These are phyloP conservation scores for Botrytis deweyae DNA, from an alignment of 2,329 filamentous ascomycete species.

Conservation along the genomic window DNA sequence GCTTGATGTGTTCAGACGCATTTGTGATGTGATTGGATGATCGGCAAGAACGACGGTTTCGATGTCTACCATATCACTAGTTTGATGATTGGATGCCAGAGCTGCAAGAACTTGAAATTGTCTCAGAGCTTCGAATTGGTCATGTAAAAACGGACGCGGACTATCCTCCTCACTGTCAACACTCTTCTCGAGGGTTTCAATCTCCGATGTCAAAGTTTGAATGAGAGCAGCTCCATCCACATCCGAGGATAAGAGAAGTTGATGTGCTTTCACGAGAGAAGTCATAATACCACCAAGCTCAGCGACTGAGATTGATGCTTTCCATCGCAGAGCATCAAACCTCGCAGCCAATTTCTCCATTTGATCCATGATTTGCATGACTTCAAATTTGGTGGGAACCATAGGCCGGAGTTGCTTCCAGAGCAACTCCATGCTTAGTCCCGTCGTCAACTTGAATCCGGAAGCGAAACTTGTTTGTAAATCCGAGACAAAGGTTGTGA, in stretches of 20 bases:
- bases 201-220: slow-evolving; percentile 50
- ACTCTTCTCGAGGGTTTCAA: slow-evolving; percentile 50
- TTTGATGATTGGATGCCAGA: slow-evolving; percentile 22
- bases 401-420: slow-evolving; percentile 72
- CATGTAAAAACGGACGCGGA: slow-evolving; percentile 51
- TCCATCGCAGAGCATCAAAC: slow-evolving; percentile 63
- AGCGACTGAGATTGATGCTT: slow-evolving; percentile 50
- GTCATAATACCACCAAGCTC: slow-evolving; percentile 55
- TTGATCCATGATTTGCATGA: slow-evolving; percentile 49
- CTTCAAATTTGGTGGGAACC: slow-evolving; percentile 49
- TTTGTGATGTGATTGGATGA: slow-evolving; percentile 34
- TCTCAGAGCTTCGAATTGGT: slow-evolving; percentile 57
- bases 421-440: slow-evolving; percentile 74
- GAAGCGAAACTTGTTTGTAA: slow-evolving; percentile 61
- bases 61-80: slow-evolving; percentile 22
- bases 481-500: slow-evolving; percentile 38
- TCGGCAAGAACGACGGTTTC: slow-evolving; percentile 38
- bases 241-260: slow-evolving; percentile 49
- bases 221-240: slow-evolving; percentile 44
- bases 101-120: slow-evolving; percentile 42
- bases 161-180: slow-evolving; percentile 46
- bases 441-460: slow-evolving; percentile 71
- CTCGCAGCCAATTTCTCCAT: slow-evolving; percentile 57
- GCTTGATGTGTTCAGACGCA: slow-evolving; percentile 34
- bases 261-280: slow-evolving; percentile 56